Percentiles rank a stretch among this genome's conserved stretches.
Conservation (phyloP, 768 basidiomycete genomes). For the Termitomyces sp. region DNA sequence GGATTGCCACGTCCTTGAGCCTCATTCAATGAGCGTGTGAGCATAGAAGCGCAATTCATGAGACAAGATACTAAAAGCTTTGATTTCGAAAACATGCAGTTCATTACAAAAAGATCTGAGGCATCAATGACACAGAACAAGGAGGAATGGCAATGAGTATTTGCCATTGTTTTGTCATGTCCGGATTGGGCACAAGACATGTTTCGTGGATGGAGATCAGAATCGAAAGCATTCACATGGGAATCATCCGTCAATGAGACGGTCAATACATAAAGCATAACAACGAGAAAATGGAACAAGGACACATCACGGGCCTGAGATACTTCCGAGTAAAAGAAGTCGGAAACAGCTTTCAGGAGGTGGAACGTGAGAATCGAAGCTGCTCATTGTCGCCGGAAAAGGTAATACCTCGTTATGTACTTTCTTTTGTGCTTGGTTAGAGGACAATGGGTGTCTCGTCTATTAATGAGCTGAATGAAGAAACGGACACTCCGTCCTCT, state of each 20-base stretch:
- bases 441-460: slow-evolving; percentile 11
- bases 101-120: no score
- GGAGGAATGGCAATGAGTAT: neutral
- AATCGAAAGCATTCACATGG: neutral
- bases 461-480: slow-evolving; percentile 6
- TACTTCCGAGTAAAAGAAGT: neutral
- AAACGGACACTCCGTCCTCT: slow-evolving; percentile 13
- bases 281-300: neutral
- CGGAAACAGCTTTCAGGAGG: no score
- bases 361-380: slow-evolving; percentile 9
- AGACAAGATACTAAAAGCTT: no score
- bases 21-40: no score
- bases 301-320: neutral
- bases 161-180: neutral
- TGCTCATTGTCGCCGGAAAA: slow-evolving; percentile 17
- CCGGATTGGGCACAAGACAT: neutral
- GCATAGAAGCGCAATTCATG: no score
- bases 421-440: slow-evolving; percentile 18
- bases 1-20: no score
- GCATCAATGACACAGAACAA: no score
- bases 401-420: slow-evolving; percentile 17
- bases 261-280: neutral
- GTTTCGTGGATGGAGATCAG: no score
- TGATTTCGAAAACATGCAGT: no score
- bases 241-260: neutral